Base-by-base conservation (phyloP, 768 basidiomycete genomes). In the Boletus speciosus region DNA sequence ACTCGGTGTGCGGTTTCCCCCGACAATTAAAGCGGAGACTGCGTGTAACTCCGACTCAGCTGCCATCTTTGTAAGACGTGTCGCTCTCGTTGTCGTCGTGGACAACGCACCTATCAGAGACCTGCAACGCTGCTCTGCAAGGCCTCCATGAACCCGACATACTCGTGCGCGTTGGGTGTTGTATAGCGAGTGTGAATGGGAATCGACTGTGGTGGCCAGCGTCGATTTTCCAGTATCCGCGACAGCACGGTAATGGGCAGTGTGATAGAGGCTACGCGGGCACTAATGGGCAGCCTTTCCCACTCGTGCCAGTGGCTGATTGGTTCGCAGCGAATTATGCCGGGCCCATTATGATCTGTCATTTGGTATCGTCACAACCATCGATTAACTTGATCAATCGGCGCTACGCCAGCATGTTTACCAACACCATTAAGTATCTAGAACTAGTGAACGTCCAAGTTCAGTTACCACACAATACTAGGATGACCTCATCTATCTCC, bases 211-310 rank as follows among this genome's bases (percentile, higher is more conserved):
- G 19, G 25, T 25, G 27, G 44, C 37, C 39, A 51, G 44, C 6
- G 50, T 51, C 27, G 41, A 29, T 19, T 37, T 39, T 51, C 6
- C 6, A 37, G 43, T 31, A 8, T 37, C 16, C 9, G 6, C 27
- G 15, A 52, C 49, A 47, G 49, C 34, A 31, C 40, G 39, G 54
- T 52, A 21, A 19, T 57, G 58, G 63, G 38, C 27, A 15, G 55
- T 55, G 63, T 61, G 54, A 46, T 46, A 47, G 43, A 64, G 39
- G 23, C 44, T 50, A 42, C 43, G 54, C 56, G 63, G 63, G 59
- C 8, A 14, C 51, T 45, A 49, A 49, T 39, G 42, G 45, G 34
- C 45, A 43, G 36, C 41, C 23, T 46, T 65, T 65, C 64, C 61
- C 63, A 60, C 64, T 57, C 52, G 41, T 63, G 64, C 51, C 39